Base-by-base conservation (phyloP, 805 yeast genomes). In the Zygosaccharomyces lentus region DNA sequence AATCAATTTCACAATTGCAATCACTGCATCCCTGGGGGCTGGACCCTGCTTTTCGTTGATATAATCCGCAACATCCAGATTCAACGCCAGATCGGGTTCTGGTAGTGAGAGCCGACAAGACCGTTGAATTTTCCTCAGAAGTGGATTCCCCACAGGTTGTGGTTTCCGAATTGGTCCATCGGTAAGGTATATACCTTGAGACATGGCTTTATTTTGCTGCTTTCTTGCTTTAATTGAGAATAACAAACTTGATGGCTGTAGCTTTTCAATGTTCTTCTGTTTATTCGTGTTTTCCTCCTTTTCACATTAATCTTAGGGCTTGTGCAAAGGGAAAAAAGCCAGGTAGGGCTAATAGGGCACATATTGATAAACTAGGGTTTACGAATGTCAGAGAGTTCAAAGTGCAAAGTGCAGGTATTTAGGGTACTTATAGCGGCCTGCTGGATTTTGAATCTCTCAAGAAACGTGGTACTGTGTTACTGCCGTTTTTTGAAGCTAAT, bases 11-110 rank as follows among this genome's bases (percentile, higher is more conserved):
- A 84, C 97, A 51, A 90, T 81, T 5, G 90, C 82, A 51, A 81
- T 75, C 5, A 95, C 95, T 3, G 98, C 97, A 61, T 91, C 97
- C 50, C 96, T 76, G 2, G 98, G 96, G 9, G 87, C 73, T 13
- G 79, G 76, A 21, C 96, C 98, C 69, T 90, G 96, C 61, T 91
- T 91, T 45, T 85, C 90, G 62, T 93, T 93, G 65, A 93, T 81
- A 58, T 84, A 76, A 66, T 93, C 99, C 50, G 97, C 91, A 49
- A 93, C 90, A 62, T 91, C 97, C 55, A 93, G 69, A 63, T 91
- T 93, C 51, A 89, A 69, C 3, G 88, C 87, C 48, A 90, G 74
- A 61, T 93, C 91, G 5, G 99, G 98, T 68, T 91, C 96, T 21
- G 71, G 62, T 39, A 87, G 71, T 1, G 91, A 74, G 31, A 93